Evolutionary conservation across 148 eudicot genomes (phyloP).

Genomic region (Silene conica): DNA sequence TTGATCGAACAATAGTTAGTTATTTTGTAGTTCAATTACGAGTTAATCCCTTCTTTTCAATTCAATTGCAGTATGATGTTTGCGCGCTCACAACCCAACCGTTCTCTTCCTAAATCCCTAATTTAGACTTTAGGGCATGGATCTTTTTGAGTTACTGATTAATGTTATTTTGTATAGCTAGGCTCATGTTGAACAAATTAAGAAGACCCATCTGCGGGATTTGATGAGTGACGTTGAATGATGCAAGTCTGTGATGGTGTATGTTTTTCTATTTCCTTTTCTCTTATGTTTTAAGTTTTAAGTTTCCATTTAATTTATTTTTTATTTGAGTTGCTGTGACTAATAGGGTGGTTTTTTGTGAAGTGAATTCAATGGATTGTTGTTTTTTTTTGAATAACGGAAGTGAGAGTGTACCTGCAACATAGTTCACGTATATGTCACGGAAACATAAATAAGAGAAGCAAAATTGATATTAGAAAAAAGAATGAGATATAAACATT

Average conservation of each 20-base stretch:
- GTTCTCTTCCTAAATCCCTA: no score
- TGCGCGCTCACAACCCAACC: no score
- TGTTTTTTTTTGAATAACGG: slow-evolving; percentile 43
- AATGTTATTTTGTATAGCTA: slow-evolving; percentile 25
- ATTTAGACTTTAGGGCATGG: neutral
- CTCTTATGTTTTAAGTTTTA: neutral
- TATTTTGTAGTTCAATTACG: no score
- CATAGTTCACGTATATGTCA: neutral
- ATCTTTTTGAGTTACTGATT: neutral
- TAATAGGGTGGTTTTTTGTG: no score
- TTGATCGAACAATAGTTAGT: no score
- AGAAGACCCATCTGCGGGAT: slow-evolving; percentile 82
- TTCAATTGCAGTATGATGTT: no score
- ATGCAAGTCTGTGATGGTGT: slow-evolving; percentile 92
- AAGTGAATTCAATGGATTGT: slow-evolving; percentile 74
- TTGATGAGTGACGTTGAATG: slow-evolving; percentile 67
- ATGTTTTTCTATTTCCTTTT: slow-evolving; percentile 29
- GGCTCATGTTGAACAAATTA: slow-evolving; percentile 83
- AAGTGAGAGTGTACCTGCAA: slow-evolving; percentile 51
- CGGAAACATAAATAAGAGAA: neutral
- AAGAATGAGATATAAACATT: slow-evolving; percentile 16
- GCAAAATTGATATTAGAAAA: neutral
- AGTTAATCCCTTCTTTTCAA: no score
- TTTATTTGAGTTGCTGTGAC: neutral
- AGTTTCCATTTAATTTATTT: neutral